Base-by-base conservation (phyloP, 306 rosid species). In the Rosa lucieae region DNA sequence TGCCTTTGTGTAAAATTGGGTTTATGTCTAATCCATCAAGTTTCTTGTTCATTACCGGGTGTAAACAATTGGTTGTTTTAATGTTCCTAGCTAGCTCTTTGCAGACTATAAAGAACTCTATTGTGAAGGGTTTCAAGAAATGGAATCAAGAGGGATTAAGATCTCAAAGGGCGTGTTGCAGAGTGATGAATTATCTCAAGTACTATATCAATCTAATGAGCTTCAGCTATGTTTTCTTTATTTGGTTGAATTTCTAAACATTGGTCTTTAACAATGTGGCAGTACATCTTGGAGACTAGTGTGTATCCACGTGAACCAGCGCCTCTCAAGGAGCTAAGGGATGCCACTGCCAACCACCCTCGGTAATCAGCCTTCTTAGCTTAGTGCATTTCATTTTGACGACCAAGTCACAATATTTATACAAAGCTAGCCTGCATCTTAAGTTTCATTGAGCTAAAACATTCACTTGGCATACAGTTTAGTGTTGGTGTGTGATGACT, bases 261-360 rank as follows among this genome's bases (percentile, higher is more conserved):
- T 53, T 73, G 8, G 23, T 55, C 6, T 56, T 58, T 2, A 13
- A 39, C 65, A 40, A n/a, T 51, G 39, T 84, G 76, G 12, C 84
- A 88, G 92, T 86, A 88, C 77, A 86, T 88, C 32, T 62, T 92
- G 75, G 91, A 89, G 75, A 92, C 87, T 35, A 87, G 88, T 70
- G 94, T 90, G 32, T 89, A 82, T 79, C 94, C 97, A 6, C 78
- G 90, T 46, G 97, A 92, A 70, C 75, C 86, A 0, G 67, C 81
- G 67, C 81, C 86, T 79, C 88, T 91, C 21, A 87, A 82, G 78
- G 89, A 91, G 78, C 82, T 91, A 11, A 85, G 94, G 65, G 75
- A 67, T 32, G 84, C 72, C 58, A 82, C 85, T 46, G 43, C 67
- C 37, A 58, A n/a, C 70, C 87, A 91, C 48, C 89, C 93, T 46